Conservation (phyloP, 2,329 filamentous ascomycete species). For the Chaetomium globosum region DNA sequence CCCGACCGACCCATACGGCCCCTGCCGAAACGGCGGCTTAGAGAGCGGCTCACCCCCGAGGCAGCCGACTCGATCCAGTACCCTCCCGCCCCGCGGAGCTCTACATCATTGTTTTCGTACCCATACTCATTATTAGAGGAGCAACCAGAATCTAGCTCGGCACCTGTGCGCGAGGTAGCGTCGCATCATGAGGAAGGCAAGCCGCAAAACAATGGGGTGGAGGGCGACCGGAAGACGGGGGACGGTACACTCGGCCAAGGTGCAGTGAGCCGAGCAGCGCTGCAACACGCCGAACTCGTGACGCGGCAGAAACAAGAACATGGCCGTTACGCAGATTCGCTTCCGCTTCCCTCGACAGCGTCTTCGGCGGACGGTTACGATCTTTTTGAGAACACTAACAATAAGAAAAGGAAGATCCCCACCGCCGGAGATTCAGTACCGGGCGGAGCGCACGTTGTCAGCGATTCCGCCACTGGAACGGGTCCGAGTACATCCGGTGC, state of each 20-base stretch:
- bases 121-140: constrained; percentile 62
- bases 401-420: constrained; percentile 98
- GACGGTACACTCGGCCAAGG: constrained; percentile 48
- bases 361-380: constrained; percentile 87
- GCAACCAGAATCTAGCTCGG: constrained; percentile 40
- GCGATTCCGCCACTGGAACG: constrained; percentile 40
- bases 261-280: constrained; percentile 51
- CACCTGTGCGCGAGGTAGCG: constrained; percentile 40
- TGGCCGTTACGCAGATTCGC: constrained; percentile 50
- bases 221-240: constrained; percentile 65
- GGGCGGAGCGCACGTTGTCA: constrained; percentile 47
- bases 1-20: constrained; percentile 92
- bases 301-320: constrained; percentile 51
- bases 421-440: constrained; percentile 72
- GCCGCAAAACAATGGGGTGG: constrained; percentile 56
- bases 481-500: constrained; percentile 42
- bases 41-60: constrained; percentile 83
- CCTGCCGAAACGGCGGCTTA: constrained; percentile 83
- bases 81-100: constrained; percentile 71
- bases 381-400: constrained; percentile 97
- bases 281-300: constrained; percentile 50
- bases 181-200: constrained; percentile 42
- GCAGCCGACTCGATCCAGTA: constrained; percentile 81
- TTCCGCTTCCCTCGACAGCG: constrained; percentile 67
- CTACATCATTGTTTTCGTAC: constrained; percentile 75